phyloP scores from a whole-genome alignment of 148 eudicot species.

The Drosera capensis region DNA sequence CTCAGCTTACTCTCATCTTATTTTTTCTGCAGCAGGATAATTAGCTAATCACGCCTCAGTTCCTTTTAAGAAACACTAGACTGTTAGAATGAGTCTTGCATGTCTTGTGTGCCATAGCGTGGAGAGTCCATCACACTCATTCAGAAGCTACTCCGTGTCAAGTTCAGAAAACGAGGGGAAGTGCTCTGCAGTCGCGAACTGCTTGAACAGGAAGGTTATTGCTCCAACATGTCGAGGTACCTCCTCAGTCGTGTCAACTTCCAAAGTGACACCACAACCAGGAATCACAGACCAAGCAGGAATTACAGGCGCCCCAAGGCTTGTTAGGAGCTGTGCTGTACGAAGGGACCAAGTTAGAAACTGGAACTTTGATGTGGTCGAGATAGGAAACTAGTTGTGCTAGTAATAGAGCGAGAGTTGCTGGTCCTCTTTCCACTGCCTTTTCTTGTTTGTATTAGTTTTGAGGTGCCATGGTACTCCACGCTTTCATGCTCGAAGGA shows the following conservation, averaged over 20 bases:
- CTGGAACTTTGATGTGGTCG: constrained; percentile 65
- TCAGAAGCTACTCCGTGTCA: constrained; percentile 76
- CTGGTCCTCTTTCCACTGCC: too few species aligned
- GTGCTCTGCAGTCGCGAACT: constrained; percentile 57
- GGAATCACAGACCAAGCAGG: constrained; percentile 16
- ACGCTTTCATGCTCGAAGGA: too few species aligned
- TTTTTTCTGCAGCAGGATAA: too few species aligned
- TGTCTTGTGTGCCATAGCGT: constrained; percentile 83
- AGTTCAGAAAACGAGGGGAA: constrained; percentile 81
- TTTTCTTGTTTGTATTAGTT: too few species aligned
- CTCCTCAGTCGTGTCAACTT: constrained; percentile 28
- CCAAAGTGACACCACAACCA: constrained; percentile 85
- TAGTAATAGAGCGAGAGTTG: background rate
- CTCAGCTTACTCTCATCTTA: too few species aligned
- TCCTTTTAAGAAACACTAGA: background rate
- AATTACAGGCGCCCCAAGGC: constrained; percentile 43
- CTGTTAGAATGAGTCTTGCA: constrained; percentile 49
- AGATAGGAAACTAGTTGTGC: constrained; percentile 14
- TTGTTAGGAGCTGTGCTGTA: constrained; percentile 67
- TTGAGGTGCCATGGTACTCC: too few species aligned
- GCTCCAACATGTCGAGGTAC: constrained; percentile 26
- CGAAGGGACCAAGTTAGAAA: constrained; percentile 69
- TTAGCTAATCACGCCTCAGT: too few species aligned
- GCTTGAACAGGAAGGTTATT: constrained; percentile 26
- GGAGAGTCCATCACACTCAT: constrained; percentile 80